Conservation (phyloP, 176 grass and related monocot species). For the Avena sativa region DNA sequence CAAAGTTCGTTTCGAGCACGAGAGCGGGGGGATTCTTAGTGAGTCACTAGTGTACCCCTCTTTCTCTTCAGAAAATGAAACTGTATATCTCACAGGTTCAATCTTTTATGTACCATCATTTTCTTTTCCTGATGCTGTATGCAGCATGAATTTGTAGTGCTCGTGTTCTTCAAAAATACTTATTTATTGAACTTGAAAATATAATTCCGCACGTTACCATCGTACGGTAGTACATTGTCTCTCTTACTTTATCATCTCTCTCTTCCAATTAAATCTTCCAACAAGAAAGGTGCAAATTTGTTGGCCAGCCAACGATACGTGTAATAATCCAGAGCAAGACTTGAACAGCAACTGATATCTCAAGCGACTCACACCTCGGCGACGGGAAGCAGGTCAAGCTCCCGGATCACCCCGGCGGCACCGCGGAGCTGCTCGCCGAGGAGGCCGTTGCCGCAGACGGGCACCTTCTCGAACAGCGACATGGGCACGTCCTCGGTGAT, state of each 20-base stretch:
- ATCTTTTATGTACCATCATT: too few species aligned
- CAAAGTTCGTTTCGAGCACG: too few species aligned
- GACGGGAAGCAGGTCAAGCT: conserved; percentile 55
- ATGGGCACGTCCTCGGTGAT: conserved; percentile 54
- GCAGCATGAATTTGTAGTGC: neutral
- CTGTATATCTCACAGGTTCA: neutral
- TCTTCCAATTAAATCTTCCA: neutral
- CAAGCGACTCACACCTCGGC: conserved; percentile 43
- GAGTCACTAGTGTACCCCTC: too few species aligned
- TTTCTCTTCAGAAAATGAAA: neutral
- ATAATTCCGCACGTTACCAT: neutral
- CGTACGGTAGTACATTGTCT: neutral
- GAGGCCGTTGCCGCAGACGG: conserved; percentile 42
- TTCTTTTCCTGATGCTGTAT: neutral
- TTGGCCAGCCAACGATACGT: too few species aligned
- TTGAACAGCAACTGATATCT: neutral
- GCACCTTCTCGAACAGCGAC: conserved; percentile 56
- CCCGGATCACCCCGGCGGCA: conserved; percentile 54
- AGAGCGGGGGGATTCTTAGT: too few species aligned
- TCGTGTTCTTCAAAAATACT: neutral
- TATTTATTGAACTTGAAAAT: neutral
- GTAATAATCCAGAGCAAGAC: neutral
- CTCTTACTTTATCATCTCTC: neutral
- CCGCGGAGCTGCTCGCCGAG: conserved; percentile 47
- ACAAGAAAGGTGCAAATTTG: neutral